phyloP scores from a whole-genome alignment of 2,329 filamentous ascomycete genomes.

The Parafenestella ontariensis region DNA sequence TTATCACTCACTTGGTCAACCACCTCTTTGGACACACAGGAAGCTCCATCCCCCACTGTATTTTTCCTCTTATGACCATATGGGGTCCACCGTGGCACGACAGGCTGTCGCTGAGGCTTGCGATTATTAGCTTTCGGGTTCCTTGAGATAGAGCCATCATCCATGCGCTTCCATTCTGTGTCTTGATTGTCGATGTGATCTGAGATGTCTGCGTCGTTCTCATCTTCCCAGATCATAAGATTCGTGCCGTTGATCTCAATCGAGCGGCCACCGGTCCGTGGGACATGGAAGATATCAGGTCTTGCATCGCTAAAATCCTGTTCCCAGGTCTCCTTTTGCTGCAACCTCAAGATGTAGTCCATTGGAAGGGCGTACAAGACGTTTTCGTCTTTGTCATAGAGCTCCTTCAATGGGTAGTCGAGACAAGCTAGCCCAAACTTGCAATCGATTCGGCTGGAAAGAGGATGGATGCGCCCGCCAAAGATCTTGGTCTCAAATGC shows the following conservation, averaged over 20 bases:
- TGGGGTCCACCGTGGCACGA: constrained; percentile 42
- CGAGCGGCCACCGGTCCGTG: constrained; percentile 46
- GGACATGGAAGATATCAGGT: constrained; percentile 43
- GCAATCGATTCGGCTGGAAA: constrained; percentile 49
- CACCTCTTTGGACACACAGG: constrained; percentile 31
- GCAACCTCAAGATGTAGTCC: constrained; percentile 48
- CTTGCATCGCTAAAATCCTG: constrained; percentile 37
- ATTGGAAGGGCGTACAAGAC: constrained; percentile 49
- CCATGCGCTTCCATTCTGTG: constrained; percentile 47
- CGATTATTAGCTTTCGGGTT: constrained; percentile 45
- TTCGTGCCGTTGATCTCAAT: constrained; percentile 49
- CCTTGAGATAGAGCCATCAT: constrained; percentile 47
- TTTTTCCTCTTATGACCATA: constrained; percentile 42
- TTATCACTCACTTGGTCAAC: constrained; percentile 19
- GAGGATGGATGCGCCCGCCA: constrained; percentile 48
- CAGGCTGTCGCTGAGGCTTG: constrained; percentile 32
- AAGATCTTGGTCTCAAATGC: constrained; percentile 50
- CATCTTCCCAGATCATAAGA: constrained; percentile 51
- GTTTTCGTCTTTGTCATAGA: constrained; percentile 49
- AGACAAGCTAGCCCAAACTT: constrained; percentile 47
- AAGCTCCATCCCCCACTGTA: constrained; percentile 21
- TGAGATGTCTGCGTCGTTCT: constrained; percentile 47
- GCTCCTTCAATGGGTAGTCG: constrained; percentile 44
- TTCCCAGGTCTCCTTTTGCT: constrained; percentile 49
- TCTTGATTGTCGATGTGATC: constrained; percentile 47